These are phyloP conservation scores for Ustilago loliicola DNA, from an alignment of 1,284 basidiomycete species.

Conservation along the genomic window DNA sequence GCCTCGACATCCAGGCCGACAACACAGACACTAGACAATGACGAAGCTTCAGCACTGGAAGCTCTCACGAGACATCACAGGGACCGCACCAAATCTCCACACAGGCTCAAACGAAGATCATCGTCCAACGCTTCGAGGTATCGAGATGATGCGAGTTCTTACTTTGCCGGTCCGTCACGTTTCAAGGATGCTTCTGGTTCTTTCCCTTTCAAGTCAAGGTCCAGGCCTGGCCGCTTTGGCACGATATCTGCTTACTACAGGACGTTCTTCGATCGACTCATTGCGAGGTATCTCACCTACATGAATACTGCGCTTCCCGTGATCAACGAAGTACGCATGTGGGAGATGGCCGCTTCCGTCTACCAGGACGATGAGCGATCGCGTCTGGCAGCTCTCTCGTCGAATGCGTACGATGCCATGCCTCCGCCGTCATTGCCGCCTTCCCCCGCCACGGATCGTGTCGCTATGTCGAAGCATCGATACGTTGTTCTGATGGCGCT, in stretches of 20 bases:
- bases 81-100: slow-evolving; percentile 33
- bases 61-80: slow-evolving; percentile 34
- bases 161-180: slow-evolving; percentile 13
- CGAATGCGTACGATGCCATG: slow-evolving; percentile 26
- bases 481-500: slow-evolving; percentile 43
- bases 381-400: slow-evolving; percentile 20
- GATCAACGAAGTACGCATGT: slow-evolving; percentile 38
- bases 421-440: slow-evolving; percentile 36
- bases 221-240: slow-evolving; percentile 19
- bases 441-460: slow-evolving; percentile 16
- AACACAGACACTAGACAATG: slow-evolving; percentile 37
- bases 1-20: slow-evolving; percentile 4
- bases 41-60: slow-evolving; percentile 41
- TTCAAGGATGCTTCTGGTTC: slow-evolving; percentile 17
- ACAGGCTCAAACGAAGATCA: slow-evolving; percentile 35
- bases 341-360: slow-evolving; percentile 32
- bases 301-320: slow-evolving; percentile 50
- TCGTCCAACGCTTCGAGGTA: slow-evolving; percentile 47
- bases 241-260: slow-evolving; percentile 45
- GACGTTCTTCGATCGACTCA: slow-evolving; percentile 42
- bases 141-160: slow-evolving; percentile 23
- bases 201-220: slow-evolving; percentile 28
- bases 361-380: slow-evolving; percentile 38
- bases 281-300: slow-evolving; percentile 44
- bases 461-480: slow-evolving; percentile 33